Percentiles rank a stretch among this genome's conserved stretches.
phyloP scores from a whole-genome alignment of 805 yeast genomes.

The Wickerhamiella cacticola region DNA sequence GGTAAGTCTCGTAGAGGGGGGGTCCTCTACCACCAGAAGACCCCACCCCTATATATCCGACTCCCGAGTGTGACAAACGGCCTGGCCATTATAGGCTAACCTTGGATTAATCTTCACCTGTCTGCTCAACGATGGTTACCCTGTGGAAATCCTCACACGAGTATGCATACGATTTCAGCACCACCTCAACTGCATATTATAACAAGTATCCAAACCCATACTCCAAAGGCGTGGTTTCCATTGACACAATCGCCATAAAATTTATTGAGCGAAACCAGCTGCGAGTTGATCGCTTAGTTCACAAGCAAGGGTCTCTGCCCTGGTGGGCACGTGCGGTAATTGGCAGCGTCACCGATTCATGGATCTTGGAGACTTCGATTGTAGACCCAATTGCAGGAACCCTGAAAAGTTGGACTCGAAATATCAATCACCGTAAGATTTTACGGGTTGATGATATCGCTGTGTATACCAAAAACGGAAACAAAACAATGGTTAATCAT shows the following conservation, averaged over 20 bases:
- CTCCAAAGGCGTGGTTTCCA: conserved; percentile 71
- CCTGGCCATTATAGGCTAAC: not conserved
- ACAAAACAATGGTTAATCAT: conserved; percentile 39
- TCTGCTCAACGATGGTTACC: conserved; percentile 46
- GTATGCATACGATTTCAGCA: conserved; percentile 50
- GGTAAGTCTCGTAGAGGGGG: not conserved
- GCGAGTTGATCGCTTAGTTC: conserved; percentile 58
- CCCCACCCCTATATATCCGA: too few relatives aligned
- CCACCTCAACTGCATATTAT: conserved; percentile 67
- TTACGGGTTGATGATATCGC: conserved; percentile 70
- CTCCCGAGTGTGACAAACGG: not conserved
- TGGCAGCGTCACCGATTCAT: conserved; percentile 55
- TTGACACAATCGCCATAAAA: conserved; percentile 56
- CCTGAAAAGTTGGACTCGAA: conserved; percentile 62
- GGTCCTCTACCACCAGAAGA: too few relatives aligned
- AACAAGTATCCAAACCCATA: conserved; percentile 66
- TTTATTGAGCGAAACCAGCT: conserved; percentile 54
- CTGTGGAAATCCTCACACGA: conserved; percentile 44
- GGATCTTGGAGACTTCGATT: conserved; percentile 70
- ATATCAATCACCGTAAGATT: conserved; percentile 70
- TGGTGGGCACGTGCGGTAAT: conserved; percentile 63
- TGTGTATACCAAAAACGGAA: conserved; percentile 33
- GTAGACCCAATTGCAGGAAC: conserved; percentile 49
- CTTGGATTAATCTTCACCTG: not conserved
- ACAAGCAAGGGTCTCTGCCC: conserved; percentile 73